Evolutionary conservation across 192 early-diverging fungal genomes (phyloP).

Genomic region (Chytriomyces hyalinus): DNA sequence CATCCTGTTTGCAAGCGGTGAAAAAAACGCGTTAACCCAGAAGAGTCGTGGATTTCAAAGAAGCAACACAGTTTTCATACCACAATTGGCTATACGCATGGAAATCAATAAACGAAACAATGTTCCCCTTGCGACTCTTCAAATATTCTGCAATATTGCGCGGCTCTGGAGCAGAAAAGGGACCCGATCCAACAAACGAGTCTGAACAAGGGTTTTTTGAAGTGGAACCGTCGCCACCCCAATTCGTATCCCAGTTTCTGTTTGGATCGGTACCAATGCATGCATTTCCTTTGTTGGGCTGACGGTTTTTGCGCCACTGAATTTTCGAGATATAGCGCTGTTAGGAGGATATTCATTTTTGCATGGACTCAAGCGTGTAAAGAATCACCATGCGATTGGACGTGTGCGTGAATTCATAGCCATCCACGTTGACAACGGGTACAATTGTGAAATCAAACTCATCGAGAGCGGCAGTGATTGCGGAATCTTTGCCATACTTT

Average conservation of each 20-base stretch:
- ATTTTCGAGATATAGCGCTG: background rate
- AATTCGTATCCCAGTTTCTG: conserved; percentile 66
- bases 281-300: conserved; percentile 55
- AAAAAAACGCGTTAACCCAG: no score
- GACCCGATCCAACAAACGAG: conserved; percentile 54
- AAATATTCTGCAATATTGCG: conserved; percentile 61
- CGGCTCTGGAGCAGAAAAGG: conserved; percentile 61
- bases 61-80: conserved; percentile 2
- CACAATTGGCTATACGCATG: conserved; percentile 66
- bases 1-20: conserved; percentile 40
- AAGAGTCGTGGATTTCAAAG: no score
- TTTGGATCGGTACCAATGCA: conserved; percentile 70
- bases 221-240: conserved; percentile 55
- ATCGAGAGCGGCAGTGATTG: conserved; percentile 54
- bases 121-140: conserved; percentile 33
- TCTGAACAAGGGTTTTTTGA: conserved; percentile 66
- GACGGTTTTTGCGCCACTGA: conserved; percentile 70
- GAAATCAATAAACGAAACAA: conserved; percentile 63
- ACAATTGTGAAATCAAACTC: conserved; percentile 61
- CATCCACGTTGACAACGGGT: conserved; percentile 70
- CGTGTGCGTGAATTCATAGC: conserved; percentile 63
- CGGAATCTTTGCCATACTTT: conserved; percentile 53
- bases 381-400: conserved; percentile 52
- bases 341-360: background rate
- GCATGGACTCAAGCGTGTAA: background rate